phyloP scores from a whole-genome alignment of 495 filamentous ascomycete genomes.

The Astrothelium macrocarpum region DNA sequence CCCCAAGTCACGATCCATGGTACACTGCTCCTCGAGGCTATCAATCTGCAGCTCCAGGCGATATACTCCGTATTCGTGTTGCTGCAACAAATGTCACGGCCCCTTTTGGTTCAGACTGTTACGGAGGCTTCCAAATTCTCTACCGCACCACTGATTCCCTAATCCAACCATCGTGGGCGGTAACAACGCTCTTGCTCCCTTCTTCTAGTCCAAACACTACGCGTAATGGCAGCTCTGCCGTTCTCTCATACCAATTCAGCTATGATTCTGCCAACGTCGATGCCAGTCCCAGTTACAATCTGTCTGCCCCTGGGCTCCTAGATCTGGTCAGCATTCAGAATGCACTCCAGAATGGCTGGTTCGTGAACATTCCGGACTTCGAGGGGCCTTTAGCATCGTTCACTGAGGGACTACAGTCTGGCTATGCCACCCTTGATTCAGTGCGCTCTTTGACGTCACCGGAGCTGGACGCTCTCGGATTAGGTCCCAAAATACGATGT shows the following conservation, averaged over 20 bases:
- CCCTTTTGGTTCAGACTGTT: constrained; percentile 12
- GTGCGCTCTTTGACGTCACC: constrained; percentile 35
- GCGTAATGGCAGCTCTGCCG: constrained; percentile 7
- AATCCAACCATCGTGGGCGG: constrained; percentile 38
- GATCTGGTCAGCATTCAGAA: constrained; percentile 19
- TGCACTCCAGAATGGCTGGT: constrained; percentile 37
- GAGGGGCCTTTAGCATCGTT: constrained; percentile 38
- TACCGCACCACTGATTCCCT: constrained; percentile 41
- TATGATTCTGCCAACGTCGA: constrained; percentile 35
- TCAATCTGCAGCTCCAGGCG: constrained; percentile 33
- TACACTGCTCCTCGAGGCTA: constrained; percentile 37
- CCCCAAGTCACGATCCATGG: constrained; percentile 39
- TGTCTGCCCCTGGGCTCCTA: constrained; percentile 19
- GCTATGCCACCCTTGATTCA: constrained; percentile 40
- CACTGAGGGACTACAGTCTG: constrained; percentile 35
- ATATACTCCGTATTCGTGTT: constrained; percentile 37
- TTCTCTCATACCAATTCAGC: constrained; percentile 40
- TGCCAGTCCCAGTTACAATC: constrained; percentile 27
- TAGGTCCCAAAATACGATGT: neutral
- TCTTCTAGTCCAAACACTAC: constrained; percentile 26
- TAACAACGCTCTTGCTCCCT: constrained; percentile 38
- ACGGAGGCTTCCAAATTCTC: constrained; percentile 39
- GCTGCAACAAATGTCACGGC: constrained; percentile 35
- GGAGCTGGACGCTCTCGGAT: constrained; percentile 6
- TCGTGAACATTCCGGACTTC: constrained; percentile 41